These are phyloP conservation scores for Naegleria gruberi DNA, from an alignment of 208 protist genomes.

Conservation along the genomic window DNA sequence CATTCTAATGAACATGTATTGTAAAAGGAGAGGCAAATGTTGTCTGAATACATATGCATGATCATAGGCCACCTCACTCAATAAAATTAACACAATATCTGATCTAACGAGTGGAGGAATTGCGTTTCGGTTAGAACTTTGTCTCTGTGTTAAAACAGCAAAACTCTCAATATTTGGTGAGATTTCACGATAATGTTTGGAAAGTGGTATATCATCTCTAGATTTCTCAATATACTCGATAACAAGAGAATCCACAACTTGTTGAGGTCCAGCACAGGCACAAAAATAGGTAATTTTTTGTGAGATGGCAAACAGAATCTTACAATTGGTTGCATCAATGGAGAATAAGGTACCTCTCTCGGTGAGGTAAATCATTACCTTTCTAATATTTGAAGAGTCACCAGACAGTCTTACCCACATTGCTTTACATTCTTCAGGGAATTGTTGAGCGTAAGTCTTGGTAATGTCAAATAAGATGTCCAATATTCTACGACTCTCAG, in stretches of 20 bases:
- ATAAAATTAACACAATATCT: background rate
- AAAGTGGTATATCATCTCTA: background rate
- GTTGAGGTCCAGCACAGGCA: background rate
- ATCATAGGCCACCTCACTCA: background rate
- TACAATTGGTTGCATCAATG: background rate
- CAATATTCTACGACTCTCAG: background rate
- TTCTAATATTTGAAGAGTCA: background rate
- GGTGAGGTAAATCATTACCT: background rate
- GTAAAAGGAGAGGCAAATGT: background rate
- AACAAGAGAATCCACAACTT: background rate
- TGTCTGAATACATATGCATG: background rate
- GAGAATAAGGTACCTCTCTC: background rate
- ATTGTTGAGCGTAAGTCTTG: background rate
- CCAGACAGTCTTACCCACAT: background rate
- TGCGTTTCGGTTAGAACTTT: background rate
- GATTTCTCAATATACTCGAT: background rate
- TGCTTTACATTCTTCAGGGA: background rate
- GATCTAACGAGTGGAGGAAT: background rate
- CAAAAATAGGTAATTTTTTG: background rate
- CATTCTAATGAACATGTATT: background rate
- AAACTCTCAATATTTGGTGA: background rate
- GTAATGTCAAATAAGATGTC: slow-evolving; percentile 7
- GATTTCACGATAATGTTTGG: background rate
- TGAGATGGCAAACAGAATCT: background rate
- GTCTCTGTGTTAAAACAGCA: background rate